Conservation (phyloP, 176 grass and related monocot species). For the bread wheat (Triticum aestivum) region DNA sequence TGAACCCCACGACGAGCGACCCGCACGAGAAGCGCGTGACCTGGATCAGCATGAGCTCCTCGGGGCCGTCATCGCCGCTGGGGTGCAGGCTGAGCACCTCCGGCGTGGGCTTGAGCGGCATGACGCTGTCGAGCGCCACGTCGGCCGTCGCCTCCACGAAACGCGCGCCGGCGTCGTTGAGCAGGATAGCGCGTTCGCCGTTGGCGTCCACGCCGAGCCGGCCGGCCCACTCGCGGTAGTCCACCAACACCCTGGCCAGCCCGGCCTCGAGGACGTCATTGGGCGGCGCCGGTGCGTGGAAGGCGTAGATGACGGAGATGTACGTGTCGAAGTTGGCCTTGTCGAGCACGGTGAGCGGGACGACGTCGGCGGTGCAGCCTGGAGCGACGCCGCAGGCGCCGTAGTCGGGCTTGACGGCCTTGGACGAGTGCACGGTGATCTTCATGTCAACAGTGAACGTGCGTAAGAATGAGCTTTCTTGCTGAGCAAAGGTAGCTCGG, state of each 20-base stretch:
- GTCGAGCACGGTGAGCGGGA: slow-evolving; percentile 23
- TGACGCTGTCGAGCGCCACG: background rate
- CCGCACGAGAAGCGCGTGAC: slow-evolving; percentile 29
- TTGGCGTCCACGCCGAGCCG: background rate
- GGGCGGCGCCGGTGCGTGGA: slow-evolving; percentile 9
- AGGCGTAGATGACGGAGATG: slow-evolving; percentile 16
- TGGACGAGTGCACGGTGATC: slow-evolving; percentile 24
- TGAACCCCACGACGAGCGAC: slow-evolving; percentile 18
- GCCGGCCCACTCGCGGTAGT: slow-evolving; percentile 39
- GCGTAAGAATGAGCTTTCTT: no score
- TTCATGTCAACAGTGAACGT: background rate
- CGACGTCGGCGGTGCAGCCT: background rate
- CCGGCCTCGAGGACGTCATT: background rate
- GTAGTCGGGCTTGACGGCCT: slow-evolving; percentile 8
- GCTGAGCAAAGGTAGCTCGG: no score
- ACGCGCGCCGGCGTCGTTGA: slow-evolving; percentile 31
- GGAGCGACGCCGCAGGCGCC: background rate
- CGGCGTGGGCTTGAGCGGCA: background rate
- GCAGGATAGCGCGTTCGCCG: slow-evolving; percentile 14
- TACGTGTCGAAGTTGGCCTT: slow-evolving; percentile 18
- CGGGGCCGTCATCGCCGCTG: background rate
- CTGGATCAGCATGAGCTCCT: slow-evolving; percentile 26
- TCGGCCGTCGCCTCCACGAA: slow-evolving; percentile 26
- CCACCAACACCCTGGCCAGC: background rate
- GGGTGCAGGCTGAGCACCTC: slow-evolving; percentile 17